These are phyloP conservation scores for Microdochium bolleyi DNA, from an alignment of 2,329 filamentous ascomycete species.

Conservation along the genomic window DNA sequence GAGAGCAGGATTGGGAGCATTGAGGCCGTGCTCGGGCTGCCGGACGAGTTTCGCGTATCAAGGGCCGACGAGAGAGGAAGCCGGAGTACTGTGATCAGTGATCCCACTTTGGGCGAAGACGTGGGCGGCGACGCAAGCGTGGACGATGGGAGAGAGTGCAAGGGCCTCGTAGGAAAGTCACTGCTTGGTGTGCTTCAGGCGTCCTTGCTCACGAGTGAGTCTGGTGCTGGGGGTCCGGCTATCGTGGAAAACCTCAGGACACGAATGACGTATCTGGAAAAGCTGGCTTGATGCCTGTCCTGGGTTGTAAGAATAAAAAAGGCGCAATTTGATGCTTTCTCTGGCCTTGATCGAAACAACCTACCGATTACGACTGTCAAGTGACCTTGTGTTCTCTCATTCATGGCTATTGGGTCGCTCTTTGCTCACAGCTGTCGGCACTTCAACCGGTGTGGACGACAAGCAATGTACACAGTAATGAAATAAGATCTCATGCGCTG, in stretches of 20 bases:
- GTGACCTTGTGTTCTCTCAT: background rate
- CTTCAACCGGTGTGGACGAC: background rate
- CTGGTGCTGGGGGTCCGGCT: background rate
- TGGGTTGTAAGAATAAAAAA: background rate
- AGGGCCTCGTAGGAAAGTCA: background rate
- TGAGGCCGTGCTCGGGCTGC: background rate
- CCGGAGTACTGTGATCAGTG: background rate
- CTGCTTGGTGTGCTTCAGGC: background rate
- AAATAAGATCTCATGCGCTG: background rate
- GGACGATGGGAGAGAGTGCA: background rate
- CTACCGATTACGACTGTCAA: background rate
- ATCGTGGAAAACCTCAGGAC: background rate
- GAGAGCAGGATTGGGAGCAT: background rate
- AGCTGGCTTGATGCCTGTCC: background rate
- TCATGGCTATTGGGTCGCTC: background rate
- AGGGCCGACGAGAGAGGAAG: background rate
- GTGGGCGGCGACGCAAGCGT: background rate
- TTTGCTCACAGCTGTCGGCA: background rate
- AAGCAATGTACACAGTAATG: background rate
- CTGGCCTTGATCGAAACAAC: background rate
- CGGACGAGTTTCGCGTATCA: background rate
- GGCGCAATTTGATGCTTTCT: background rate
- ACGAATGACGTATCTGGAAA: background rate
- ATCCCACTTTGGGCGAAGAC: background rate
- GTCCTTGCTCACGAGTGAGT: background rate